Evolutionary conservation across 768 basidiomycete genomes (phyloP), one percentile per base, ranked within the genome.

Genomic region (Suillus placidus): DNA sequence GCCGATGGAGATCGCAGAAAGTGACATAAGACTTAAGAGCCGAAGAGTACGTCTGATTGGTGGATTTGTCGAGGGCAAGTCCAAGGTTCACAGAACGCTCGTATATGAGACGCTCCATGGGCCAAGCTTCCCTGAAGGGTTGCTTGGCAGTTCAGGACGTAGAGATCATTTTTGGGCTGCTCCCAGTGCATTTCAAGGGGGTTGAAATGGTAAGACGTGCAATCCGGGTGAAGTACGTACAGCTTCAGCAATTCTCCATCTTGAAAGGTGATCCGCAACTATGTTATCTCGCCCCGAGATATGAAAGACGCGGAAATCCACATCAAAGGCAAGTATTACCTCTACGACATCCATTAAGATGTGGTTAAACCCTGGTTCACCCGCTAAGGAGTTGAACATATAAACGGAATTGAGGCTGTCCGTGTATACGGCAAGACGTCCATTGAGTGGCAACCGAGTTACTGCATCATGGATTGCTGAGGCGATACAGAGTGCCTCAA

Each of bases 321-420:
- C 43, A 2, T 64, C 12, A 16, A 40, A 20, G 4, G 61, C 2
- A 1, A 70, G n/a, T n/a, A 42, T 2, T 1, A 26, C 1, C 8
- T 43, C 42, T 0, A 8, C 7, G 1, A 43, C 18, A 8, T 43
- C 16, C 37, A 37, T 37, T 9, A 37, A 9, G 9, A 37, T 9
- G 1, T 10, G 37, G 37, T 37, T 37, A 37, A 9, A 37, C 10
- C 37, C 37, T 7, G 37, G 37, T 37, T 37, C 37, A 9, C 37
- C 37, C 1, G 37, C 37, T 2, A 75, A 64, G 47, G 70, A 55
- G 61, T 71, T 69, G 63, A 80, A 81, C 13, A 80, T 77, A 18
- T 67, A 54, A 13, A 80, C 74, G 0, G 76, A 73, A 66, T 79
- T 78, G 0, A 64, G 47, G 57, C 72, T 79, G 61, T 80, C 80